Evolutionary conservation across 805 yeast species (phyloP).

Genomic region (Kodamaea leandrae): DNA sequence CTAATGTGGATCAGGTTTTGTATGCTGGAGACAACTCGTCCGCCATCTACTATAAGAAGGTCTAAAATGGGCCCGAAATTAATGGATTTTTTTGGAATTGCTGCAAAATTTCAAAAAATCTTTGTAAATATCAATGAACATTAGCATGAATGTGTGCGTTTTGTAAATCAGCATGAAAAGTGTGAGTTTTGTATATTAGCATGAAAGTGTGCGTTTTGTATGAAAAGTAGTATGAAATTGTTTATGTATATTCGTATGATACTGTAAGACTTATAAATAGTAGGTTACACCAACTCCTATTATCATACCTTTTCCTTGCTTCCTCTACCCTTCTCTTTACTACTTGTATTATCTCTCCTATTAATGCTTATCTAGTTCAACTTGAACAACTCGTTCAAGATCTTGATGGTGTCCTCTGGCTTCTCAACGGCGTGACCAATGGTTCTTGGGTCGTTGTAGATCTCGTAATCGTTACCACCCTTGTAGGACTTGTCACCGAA

Average conservation of each 20-base stretch:
- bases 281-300: too few species aligned
- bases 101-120: too few species aligned
- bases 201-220: too few species aligned
- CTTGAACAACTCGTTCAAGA: constrained; percentile 78
- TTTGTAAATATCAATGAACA: constrained; percentile 4
- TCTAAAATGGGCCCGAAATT: not conserved
- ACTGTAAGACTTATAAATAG: too few species aligned
- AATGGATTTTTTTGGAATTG: constrained; percentile 3
- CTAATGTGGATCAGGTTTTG: constrained; percentile 49
- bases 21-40: constrained; percentile 62
- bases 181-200: too few species aligned
- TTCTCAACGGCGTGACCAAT: constrained; percentile 89
- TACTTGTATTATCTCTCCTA: not conserved
- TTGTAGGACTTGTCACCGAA: constrained; percentile 96
- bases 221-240: too few species aligned
- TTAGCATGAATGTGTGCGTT: too few species aligned
- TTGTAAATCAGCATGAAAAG: too few species aligned
- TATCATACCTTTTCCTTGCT: too few species aligned
- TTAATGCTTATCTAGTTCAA: constrained; percentile 18
- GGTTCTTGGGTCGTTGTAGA: constrained; percentile 87
- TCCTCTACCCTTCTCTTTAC: too few species aligned
- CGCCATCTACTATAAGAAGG: constrained; percentile 56
- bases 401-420: constrained; percentile 86
- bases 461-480: constrained; percentile 99
- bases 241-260: too few species aligned